A percentile compares a stretch with the other conserved stretches of the same genome.
Evolutionary conservation across 305 asterid genomes (phyloP).

Genomic region (Solanum hybrid): DNA sequence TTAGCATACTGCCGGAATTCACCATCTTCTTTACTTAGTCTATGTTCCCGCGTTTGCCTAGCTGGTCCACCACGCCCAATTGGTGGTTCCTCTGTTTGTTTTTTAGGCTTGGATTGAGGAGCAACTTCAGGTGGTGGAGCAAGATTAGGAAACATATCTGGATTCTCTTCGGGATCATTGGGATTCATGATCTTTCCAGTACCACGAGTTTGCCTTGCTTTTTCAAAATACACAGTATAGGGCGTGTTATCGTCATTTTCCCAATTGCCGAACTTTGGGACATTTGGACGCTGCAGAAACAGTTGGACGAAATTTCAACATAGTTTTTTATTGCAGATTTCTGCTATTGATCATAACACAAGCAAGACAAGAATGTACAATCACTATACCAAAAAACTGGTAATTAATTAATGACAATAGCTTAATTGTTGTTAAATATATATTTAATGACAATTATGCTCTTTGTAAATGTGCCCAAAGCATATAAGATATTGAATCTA

Average conservation of each 20-base stretch:
- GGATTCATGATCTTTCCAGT: slow-evolving; percentile 51
- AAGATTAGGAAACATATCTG: slow-evolving; percentile 28
- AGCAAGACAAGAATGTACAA: background rate
- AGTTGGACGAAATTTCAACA: background rate
- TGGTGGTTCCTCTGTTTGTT: slow-evolving; percentile 27
- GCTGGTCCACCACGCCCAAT: slow-evolving; percentile 16
- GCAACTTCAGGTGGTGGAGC: slow-evolving; percentile 15
- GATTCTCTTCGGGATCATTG: slow-evolving; percentile 52
- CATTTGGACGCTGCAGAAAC: slow-evolving; percentile 35
- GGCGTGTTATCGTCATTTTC: slow-evolving; percentile 43
- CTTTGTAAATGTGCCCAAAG: too few relatives aligned
- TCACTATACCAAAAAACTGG: too few relatives aligned
- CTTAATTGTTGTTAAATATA: too few relatives aligned
- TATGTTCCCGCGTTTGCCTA: slow-evolving; percentile 26
- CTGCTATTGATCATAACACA: background rate
- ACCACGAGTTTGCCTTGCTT: slow-evolving; percentile 46
- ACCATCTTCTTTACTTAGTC: slow-evolving; percentile 16
- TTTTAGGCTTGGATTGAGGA: slow-evolving; percentile 12
- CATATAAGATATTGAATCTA: too few relatives aligned
- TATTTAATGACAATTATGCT: too few relatives aligned
- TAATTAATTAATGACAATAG: too few relatives aligned
- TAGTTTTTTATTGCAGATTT: background rate
- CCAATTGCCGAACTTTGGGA: slow-evolving; percentile 66
- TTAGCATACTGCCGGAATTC: slow-evolving; percentile 17
- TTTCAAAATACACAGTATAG: slow-evolving; percentile 55